Percentiles rank a stretch among this genome's conserved stretches.
These are phyloP conservation scores for Russula sp. DNA, from an alignment of 768 basidiomycete genomes.

Conservation along the genomic window DNA sequence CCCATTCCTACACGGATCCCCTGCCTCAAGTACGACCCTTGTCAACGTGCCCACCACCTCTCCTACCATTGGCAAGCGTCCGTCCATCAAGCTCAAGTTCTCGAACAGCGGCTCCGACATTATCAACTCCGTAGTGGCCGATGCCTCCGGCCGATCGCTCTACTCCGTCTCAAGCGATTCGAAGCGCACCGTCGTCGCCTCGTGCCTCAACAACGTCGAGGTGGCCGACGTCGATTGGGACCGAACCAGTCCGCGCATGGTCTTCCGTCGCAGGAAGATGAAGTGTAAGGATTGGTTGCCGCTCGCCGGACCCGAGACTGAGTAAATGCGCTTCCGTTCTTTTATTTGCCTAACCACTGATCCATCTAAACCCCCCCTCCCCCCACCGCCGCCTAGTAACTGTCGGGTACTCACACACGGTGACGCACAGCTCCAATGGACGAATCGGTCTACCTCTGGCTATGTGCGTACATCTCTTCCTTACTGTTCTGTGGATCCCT, in stretches of 20 bases:
- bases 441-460: neutral
- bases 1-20: too few relatives aligned
- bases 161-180: neutral
- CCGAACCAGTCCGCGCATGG: slow-evolving; percentile 5
- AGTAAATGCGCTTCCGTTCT: neutral
- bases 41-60: neutral
- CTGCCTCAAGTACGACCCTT: slow-evolving; percentile 2
- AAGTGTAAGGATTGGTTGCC: slow-evolving; percentile 7
- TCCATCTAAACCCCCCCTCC: neutral
- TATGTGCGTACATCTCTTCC: neutral
- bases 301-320: neutral
- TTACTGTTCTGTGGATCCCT: too few relatives aligned
- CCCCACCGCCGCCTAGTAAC: too few relatives aligned
- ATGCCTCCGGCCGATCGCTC: neutral
- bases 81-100: slow-evolving; percentile 3
- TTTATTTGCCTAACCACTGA: too few relatives aligned
- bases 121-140: neutral
- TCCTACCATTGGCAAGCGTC: neutral
- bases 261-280: neutral
- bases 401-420: slow-evolving; percentile 3
- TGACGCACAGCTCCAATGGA: slow-evolving; percentile 2
- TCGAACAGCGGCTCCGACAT: neutral
- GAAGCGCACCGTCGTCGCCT: neutral
- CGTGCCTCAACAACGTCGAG: neutral
- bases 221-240: slow-evolving; percentile 4